phyloP scores from a whole-genome alignment of 179 eudicot species.

The Amaranthus tricolor region DNA sequence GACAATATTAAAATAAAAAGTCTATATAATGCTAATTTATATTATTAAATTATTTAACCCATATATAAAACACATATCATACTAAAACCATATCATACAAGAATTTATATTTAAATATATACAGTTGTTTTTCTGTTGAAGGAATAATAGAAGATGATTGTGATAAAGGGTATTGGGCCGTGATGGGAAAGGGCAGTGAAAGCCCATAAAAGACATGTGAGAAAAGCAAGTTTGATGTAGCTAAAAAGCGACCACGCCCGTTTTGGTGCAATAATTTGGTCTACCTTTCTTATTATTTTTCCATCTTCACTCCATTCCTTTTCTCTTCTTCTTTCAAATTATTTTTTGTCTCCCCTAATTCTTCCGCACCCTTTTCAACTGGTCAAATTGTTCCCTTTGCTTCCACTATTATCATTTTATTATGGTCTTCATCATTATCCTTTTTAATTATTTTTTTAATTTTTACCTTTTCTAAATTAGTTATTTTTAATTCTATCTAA shows the following conservation, averaged over 20 bases:
- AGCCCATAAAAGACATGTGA: conserved; percentile 26
- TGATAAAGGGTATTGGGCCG: conserved; percentile 23
- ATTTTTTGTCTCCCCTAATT: conserved; percentile 16
- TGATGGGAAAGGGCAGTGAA: conserved; percentile 22
- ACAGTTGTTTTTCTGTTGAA: no score
- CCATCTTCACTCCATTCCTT: not conserved
- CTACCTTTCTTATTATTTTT: conserved; percentile 54
- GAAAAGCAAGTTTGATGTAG: conserved; percentile 30
- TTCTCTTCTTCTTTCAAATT: not conserved
- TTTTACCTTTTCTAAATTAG: not conserved
- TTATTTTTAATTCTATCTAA: not conserved
- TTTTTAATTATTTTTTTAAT: not conserved
- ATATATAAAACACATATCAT: no score
- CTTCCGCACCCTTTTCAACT: conserved; percentile 10
- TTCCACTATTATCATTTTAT: conserved; percentile 14
- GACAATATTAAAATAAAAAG: no score
- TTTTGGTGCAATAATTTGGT: conserved; percentile 67
- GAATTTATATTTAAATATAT: no score
- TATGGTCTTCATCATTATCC: not conserved
- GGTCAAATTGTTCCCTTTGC: conserved; percentile 23
- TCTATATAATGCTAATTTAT: no score
- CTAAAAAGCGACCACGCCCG: conserved; percentile 70
- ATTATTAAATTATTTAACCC: no score
- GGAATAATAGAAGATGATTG: not conserved
- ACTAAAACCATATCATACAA: no score